phyloP scores from a whole-genome alignment of 495 filamentous ascomycete genomes.

The Barbatosphaeria neglecta region DNA sequence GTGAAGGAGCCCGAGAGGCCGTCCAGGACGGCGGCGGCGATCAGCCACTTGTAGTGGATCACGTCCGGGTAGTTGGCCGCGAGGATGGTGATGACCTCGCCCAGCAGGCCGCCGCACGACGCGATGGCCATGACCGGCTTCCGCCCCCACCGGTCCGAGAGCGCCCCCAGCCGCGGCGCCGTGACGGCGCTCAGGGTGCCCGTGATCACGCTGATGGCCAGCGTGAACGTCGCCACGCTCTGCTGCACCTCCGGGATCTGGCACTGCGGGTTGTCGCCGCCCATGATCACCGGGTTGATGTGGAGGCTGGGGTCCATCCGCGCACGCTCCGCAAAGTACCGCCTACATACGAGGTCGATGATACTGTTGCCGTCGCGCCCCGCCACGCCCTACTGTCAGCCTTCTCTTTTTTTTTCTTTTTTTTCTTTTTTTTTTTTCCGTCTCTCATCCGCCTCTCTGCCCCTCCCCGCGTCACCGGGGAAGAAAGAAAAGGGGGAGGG shows the following conservation, averaged over 20 bases:
- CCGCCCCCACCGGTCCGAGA: constrained; percentile 85
- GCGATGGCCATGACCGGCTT: constrained; percentile 56
- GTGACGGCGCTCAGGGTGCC: constrained; percentile 64
- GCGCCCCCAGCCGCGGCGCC: constrained; percentile 67
- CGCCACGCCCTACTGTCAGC: background rate
- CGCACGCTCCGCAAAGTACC: constrained; percentile 57
- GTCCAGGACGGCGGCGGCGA: constrained; percentile 64
- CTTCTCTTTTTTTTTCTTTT: too few relatives aligned
- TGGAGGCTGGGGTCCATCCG: constrained; percentile 44
- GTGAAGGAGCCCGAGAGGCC: constrained; percentile 83
- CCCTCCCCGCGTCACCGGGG: too few relatives aligned
- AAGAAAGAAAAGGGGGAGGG: too few relatives aligned
- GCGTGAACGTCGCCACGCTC: constrained; percentile 61
- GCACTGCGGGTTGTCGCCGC: constrained; percentile 62
- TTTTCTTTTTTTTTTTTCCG: too few relatives aligned
- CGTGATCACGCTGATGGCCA: constrained; percentile 57
- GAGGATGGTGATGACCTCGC: constrained; percentile 64
- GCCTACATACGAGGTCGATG: constrained; percentile 64
- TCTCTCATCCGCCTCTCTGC: background rate
- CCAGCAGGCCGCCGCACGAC: constrained; percentile 52
- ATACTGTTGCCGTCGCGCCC: constrained; percentile 34
- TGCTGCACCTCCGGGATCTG: constrained; percentile 58
- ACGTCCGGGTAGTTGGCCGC: constrained; percentile 62
- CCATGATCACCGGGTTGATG: constrained; percentile 52
- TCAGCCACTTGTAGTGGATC: constrained; percentile 58